Conservation (phyloP, 2,329 filamentous ascomycete genomes). For the Fusarium bactridioides region DNA sequence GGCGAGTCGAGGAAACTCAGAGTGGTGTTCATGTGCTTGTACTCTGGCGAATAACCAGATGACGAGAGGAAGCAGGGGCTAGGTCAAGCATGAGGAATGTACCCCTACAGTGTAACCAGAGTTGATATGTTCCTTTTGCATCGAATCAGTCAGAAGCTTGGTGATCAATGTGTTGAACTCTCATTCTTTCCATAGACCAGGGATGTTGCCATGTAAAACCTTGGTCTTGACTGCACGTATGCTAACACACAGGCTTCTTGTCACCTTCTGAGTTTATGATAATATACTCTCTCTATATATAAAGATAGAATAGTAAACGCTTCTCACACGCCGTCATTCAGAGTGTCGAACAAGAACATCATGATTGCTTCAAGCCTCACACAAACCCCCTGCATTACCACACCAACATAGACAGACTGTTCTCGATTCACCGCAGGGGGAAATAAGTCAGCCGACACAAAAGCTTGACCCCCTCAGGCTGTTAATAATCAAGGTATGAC, state of each 20-base stretch:
- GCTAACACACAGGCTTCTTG: not conserved
- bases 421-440: not conserved
- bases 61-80: not conserved
- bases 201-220: not conserved
- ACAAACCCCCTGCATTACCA: not conserved
- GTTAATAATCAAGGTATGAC: not conserved
- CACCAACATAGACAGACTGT: not conserved
- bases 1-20: not conserved
- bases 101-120: not conserved
- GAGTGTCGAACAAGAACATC: not conserved
- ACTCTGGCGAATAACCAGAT: not conserved
- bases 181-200: not conserved
- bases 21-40: not conserved
- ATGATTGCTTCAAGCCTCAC: not conserved
- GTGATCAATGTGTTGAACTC: not conserved
- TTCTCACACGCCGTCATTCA: not conserved
- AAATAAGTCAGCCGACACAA: constrained; percentile 1
- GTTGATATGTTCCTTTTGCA: not conserved
- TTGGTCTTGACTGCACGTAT: not conserved
- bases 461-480: not conserved
- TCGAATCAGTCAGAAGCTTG: not conserved
- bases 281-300: not conserved
- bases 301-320: not conserved
- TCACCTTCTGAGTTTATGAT: no score
- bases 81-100: not conserved